Evolutionary conservation across 352 stramenopile genomes (phyloP), one percentile per base, ranked within the genome.

Genomic region (Phytopythium aichiense): DNA sequence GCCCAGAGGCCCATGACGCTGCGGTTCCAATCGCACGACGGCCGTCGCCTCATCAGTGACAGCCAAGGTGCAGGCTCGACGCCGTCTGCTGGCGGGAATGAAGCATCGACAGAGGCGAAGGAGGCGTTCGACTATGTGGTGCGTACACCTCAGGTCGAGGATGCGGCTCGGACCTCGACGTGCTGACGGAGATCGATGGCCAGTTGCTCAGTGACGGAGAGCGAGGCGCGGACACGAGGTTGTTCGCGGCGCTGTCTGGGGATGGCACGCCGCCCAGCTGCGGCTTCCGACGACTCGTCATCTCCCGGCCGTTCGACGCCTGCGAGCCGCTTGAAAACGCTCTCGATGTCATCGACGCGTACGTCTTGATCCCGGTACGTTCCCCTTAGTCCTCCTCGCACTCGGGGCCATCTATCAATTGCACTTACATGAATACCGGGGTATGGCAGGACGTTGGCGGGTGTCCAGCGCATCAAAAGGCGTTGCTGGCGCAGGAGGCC

Each of bases 391-490:
- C 45, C 25, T 53, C 18, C 25, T 30, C 13, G 12, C 54, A 38
- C 16, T 38, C 56, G 23, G 46, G 9, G 9, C 1, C 31, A 42
- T n/a, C 12, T 40, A 7, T 8, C 9, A 30, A 38, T 56, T 52
- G 23, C 43, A 49, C 42, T 25, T 25, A 49, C 20, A 22, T 9
- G 52, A 0, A 58, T 49, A 60, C 4, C 20, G 42, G 20, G 7
- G 25, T 30, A 48, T 54, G 54, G 25, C 58, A 88, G 76, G 72
- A 60, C 30, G 65, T 86, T 16, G 59, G 66, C 16, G 71, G 75
- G 22, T 91, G 84, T 55, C 79, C 79, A 18, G 73, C 79, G 35
- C 79, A 91, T 43, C 81, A 91, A 40, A 91, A 91, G 46, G 81
- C 81, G 2, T 65, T 72, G 6, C 64, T 90, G 16, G 74, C 68